Evolutionary conservation across 2,329 filamentous ascomycete species (phyloP), one percentile per base, ranked within the genome.

Genomic region (Epichloe uncinata): DNA sequence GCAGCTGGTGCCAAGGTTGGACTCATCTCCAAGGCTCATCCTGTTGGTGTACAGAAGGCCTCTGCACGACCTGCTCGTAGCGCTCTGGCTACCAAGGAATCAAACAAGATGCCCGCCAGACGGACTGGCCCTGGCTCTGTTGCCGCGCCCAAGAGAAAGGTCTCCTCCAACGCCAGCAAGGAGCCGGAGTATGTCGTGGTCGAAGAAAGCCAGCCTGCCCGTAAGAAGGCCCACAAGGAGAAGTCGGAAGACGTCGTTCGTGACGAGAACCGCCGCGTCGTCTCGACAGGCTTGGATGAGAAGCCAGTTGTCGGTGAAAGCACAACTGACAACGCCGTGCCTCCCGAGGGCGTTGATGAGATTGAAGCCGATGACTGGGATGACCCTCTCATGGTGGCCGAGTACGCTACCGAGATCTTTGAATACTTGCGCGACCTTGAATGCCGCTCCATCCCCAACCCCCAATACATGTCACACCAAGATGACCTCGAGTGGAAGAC

Each of bases 401-500:
- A 97, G 67, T 98, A 98, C 62, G 90, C 95, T 46, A 84, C 84
- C 53, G 93, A 98, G 64, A 97, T 98, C 63, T 97, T 97, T 63
- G 89, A 96, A 58, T 97, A 98, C 68, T 78, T 97, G 56, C 84
- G 82, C 61, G 83, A 94, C 59, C 79, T 97, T 22, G 93, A 98
- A 70, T 73, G 70, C 75, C 65, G 88, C 74, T 68, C 81, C 0
- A 67, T 90, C 63, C 89, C 91, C 58, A 96, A 97, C 69, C 84
- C 89, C 16, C 73, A 93, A 55, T 98, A 98, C 73, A 98, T 98
- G 82, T 79, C 85, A 47, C 87, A 91, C 69, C 93, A 98, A 65
- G 85, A 87, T 56, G 89, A 96, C 59, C 76, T 98, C 12, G 91
- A 96, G 68, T 98, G 93, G 93, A 95, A 95, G 78, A 96, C 95